Evolutionary conservation across 306 rosid species (phyloP).

Genomic region (Fragaria nilgerrensis): DNA sequence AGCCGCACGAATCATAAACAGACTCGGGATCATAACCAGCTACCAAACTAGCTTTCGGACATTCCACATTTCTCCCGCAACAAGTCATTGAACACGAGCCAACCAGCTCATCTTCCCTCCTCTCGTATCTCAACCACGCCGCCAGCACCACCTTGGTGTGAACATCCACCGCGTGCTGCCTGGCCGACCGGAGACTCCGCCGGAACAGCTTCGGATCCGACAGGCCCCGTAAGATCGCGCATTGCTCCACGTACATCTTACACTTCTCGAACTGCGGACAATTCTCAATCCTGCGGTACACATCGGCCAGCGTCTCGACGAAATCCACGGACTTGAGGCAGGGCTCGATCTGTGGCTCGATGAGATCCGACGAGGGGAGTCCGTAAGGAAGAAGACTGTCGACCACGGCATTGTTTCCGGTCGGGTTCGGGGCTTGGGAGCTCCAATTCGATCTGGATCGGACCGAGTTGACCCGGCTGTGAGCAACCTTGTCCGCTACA

Average conservation of each 20-base stretch:
- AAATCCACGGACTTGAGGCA: constrained; percentile 50
- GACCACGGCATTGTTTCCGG: constrained; percentile 21
- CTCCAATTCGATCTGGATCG: constrained; percentile 40
- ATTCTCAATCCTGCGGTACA: constrained; percentile 41
- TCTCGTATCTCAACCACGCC: constrained; percentile 69
- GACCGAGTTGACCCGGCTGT: constrained; percentile 43
- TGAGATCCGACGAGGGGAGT: constrained; percentile 54
- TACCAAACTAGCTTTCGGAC: constrained; percentile 61
- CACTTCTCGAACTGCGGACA: constrained; percentile 52
- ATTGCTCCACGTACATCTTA: constrained; percentile 58
- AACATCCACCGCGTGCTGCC: constrained; percentile 73
- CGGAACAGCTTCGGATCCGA: constrained; percentile 67
- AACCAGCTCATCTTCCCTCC: constrained; percentile 77
- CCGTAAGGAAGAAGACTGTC: constrained; percentile 64
- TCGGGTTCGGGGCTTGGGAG: constrained; percentile 29
- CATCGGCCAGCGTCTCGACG: constrained; percentile 40
- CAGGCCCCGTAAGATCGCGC: constrained; percentile 45
- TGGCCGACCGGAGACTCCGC: constrained; percentile 60
- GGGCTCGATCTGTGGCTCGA: constrained; percentile 62
- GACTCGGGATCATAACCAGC: constrained; percentile 65
- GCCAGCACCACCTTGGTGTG: constrained; percentile 68
- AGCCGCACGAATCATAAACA: constrained; percentile 52
- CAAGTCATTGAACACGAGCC: constrained; percentile 65
- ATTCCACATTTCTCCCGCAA: constrained; percentile 63
- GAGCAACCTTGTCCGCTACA: constrained; percentile 54